A percentile compares a stretch with the other conserved stretches of the same genome.
Evolutionary conservation across 1,284 basidiomycete genomes (phyloP).

Genomic region (Cutaneotrichosporon sp.): DNA sequence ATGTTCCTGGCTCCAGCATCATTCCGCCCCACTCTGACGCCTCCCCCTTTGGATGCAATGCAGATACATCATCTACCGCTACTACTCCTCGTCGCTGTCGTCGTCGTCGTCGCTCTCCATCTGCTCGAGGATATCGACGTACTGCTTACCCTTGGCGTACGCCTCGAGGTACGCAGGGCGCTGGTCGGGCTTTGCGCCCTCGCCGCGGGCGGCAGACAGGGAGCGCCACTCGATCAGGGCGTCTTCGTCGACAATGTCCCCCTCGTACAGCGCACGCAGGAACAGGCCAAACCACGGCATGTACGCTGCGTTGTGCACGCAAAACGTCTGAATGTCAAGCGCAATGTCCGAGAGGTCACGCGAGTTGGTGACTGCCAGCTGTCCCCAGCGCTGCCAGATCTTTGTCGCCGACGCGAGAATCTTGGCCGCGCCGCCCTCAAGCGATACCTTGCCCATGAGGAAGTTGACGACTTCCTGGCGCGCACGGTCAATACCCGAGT

Average conservation of each 20-base stretch:
- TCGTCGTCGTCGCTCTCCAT: slow-evolving; percentile 45
- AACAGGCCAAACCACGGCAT: slow-evolving; percentile 42
- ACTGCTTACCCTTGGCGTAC: slow-evolving; percentile 39
- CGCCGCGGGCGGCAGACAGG: slow-evolving; percentile 35
- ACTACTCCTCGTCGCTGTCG: slow-evolving; percentile 32
- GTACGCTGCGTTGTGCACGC: slow-evolving; percentile 15
- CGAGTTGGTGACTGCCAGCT: slow-evolving; percentile 28
- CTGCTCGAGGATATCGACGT: slow-evolving; percentile 43
- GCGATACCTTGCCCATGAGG: slow-evolving; percentile 35
- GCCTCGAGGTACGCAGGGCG: slow-evolving; percentile 31
- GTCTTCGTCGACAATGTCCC: slow-evolving; percentile 44
- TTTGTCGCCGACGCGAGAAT: slow-evolving; percentile 25
- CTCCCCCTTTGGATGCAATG: slow-evolving; percentile 10
- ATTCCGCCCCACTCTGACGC: no score
- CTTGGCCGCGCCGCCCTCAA: slow-evolving; percentile 22
- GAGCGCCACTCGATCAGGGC: slow-evolving; percentile 47
- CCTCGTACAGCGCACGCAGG: slow-evolving; percentile 46
- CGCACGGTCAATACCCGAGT: slow-evolving; percentile 45
- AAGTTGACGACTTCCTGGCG: slow-evolving; percentile 44
- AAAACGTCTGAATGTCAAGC: slow-evolving; percentile 29
- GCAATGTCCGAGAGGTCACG: slow-evolving; percentile 34
- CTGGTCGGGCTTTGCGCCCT: slow-evolving; percentile 35
- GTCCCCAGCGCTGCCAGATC: slow-evolving; percentile 42
- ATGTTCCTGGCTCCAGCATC: not conserved
- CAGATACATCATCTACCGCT: slow-evolving; percentile 18